Conservation (phyloP, 495 filamentous ascomycete genomes). For the Aspergillus diversus region DNA sequence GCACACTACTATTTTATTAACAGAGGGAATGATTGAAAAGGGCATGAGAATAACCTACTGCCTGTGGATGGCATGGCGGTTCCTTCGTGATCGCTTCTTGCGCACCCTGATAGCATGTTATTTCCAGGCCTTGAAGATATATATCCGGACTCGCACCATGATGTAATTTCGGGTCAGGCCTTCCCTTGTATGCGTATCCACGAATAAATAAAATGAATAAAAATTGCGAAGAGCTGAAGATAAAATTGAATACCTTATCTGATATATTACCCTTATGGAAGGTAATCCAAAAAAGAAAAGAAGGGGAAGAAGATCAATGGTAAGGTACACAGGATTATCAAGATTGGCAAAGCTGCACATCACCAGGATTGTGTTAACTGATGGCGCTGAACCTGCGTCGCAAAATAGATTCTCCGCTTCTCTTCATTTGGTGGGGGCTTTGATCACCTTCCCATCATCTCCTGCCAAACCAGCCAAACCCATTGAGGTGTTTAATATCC, state of each 20-base stretch:
- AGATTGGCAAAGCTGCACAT: neutral
- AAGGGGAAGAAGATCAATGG: neutral
- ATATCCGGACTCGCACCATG: conserved; percentile 45
- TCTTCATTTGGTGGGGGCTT: conserved; percentile 32
- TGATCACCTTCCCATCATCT: conserved; percentile 23
- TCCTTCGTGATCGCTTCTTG: conserved; percentile 74
- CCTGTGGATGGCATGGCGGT: conserved; percentile 86
- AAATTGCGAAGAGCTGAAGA: neutral
- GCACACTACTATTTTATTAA: conserved; percentile 63
- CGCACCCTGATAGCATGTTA: conserved; percentile 40
- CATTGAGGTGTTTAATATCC: conserved; percentile 16
- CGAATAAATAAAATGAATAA: neutral
- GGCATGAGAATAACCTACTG: conserved; percentile 60
- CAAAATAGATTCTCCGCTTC: conserved; percentile 49
- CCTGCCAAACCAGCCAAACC: conserved; percentile 7
- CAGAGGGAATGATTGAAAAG: neutral
- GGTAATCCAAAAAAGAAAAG: too few species aligned
- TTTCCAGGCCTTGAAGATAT: neutral
- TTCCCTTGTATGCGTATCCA: neutral
- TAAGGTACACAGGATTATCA: too few species aligned
- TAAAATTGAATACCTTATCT: too few species aligned
- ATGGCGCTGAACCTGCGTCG: conserved; percentile 27
- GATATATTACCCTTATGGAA: too few species aligned
- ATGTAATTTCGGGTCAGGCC: conserved; percentile 30
- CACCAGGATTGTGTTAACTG: conserved; percentile 1